A percentile compares a stretch with the other conserved stretches of the same genome.
Evolutionary conservation across 2,329 filamentous ascomycete genomes (phyloP).

Genomic region (Diplodia mutila): DNA sequence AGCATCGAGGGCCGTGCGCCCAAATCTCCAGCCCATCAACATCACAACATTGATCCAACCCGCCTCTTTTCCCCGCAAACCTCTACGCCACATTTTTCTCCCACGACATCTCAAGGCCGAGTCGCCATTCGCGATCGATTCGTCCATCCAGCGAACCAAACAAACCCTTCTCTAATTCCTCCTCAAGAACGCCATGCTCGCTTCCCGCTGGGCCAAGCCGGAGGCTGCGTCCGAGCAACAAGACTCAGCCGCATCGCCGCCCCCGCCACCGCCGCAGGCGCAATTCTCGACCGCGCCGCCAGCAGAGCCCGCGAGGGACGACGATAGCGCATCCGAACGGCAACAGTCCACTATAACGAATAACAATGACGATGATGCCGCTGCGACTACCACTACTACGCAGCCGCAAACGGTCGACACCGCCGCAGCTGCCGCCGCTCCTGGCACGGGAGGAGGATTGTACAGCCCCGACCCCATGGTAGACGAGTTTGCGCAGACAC

Average conservation of each 20-base stretch:
- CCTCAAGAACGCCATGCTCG: constrained; percentile 14
- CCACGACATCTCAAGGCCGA: not conserved
- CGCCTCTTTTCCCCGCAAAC: not conserved
- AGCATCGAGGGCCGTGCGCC: not conserved
- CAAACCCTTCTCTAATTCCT: not conserved
- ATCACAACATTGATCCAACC: constrained; percentile 2
- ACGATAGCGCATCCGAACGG: not conserved
- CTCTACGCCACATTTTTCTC: not conserved
- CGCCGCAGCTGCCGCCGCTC: not conserved
- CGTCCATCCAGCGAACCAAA: too few relatives aligned
- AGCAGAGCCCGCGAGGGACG: not conserved
- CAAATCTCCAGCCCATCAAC: constrained; percentile 18
- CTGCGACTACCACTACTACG: not conserved
- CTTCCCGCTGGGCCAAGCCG: constrained; percentile 23
- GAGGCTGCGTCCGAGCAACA: constrained; percentile 8
- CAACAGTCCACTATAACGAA: not conserved
- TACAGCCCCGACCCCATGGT: constrained; percentile 29
- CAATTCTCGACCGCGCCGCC: not conserved
- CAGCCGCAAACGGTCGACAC: not conserved
- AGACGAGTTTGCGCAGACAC: constrained; percentile 55
- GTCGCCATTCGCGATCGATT: not conserved
- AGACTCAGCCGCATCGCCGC: constrained; percentile 10
- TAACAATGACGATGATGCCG: not conserved
- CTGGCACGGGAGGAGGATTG: not conserved
- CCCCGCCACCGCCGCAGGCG: not conserved